phyloP scores from a whole-genome alignment of 2,329 filamentous ascomycete genomes.

The Xylaria arbuscula region DNA sequence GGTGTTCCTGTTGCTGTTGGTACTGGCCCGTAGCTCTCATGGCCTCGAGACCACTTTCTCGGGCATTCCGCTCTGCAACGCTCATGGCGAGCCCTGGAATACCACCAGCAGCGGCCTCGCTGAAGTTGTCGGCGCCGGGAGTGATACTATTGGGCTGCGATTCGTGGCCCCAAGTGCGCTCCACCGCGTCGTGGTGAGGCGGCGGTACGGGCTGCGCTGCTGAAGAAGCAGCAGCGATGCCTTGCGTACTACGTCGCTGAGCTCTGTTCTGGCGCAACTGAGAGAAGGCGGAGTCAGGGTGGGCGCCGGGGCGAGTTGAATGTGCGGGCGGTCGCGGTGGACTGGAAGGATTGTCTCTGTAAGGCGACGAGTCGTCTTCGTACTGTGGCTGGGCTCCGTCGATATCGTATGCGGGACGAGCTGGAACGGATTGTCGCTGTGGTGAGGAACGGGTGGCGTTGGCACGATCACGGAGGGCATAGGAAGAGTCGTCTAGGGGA shows the following conservation, averaged over 20 bases:
- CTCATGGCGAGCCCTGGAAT: slow-evolving; percentile 75
- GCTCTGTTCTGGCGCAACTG: slow-evolving; percentile 52
- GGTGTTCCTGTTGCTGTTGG: slow-evolving; percentile 34
- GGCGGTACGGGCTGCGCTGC: slow-evolving; percentile 47
- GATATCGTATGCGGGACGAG: slow-evolving; percentile 22
- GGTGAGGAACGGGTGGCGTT: slow-evolving; percentile 30
- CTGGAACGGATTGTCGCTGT: slow-evolving; percentile 13
- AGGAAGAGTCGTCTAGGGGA: slow-evolving; percentile 48
- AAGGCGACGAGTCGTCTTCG: slow-evolving; percentile 42
- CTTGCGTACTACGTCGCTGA: slow-evolving; percentile 45
- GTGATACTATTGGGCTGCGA: slow-evolving; percentile 59
- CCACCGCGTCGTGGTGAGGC: slow-evolving; percentile 41
- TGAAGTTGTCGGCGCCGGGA: slow-evolving; percentile 75
- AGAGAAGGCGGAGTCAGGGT: slow-evolving; percentile 55
- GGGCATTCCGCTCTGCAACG: slow-evolving; percentile 72
- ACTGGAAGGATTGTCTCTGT: slow-evolving; percentile 38
- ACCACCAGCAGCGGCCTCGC: slow-evolving; percentile 70
- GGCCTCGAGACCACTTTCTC: slow-evolving; percentile 73
- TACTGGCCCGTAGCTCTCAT: slow-evolving; percentile 57
- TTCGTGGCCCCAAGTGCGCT: slow-evolving; percentile 42
- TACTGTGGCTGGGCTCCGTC: slow-evolving; percentile 36
- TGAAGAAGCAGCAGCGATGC: slow-evolving; percentile 37
- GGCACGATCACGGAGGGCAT: slow-evolving; percentile 19
- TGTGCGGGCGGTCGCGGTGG: slow-evolving; percentile 36
- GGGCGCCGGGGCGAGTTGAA: slow-evolving; percentile 38